These are phyloP conservation scores for Globisporangium viniferum DNA, from an alignment of 352 stramenopile genomes.

Conservation along the genomic window DNA sequence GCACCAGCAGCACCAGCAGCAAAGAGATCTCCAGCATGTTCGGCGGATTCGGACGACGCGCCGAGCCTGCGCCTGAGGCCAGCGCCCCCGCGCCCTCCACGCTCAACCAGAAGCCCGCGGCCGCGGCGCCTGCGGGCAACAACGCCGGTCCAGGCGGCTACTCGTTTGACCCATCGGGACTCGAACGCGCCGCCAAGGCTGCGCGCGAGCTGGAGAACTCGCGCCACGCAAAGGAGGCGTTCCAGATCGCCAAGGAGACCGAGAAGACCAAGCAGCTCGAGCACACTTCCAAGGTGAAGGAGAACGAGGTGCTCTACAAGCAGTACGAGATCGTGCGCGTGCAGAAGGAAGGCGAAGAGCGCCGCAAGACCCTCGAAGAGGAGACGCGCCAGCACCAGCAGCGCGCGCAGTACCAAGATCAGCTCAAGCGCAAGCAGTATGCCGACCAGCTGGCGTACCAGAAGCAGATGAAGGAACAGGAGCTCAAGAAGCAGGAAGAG, in stretches of 20 bases:
- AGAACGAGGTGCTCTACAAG: slow-evolving; percentile 92
- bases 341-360: slow-evolving; percentile 96
- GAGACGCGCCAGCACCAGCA: slow-evolving; percentile 97
- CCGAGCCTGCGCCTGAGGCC: slow-evolving; percentile 16
- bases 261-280: slow-evolving; percentile 95
- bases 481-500: slow-evolving; percentile 98
- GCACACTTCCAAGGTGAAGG: slow-evolving; percentile 90
- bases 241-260: slow-evolving; percentile 95
- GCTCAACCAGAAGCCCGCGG: slow-evolving; percentile 24
- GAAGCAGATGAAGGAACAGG: slow-evolving; percentile 95
- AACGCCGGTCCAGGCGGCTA: slow-evolving; percentile 45
- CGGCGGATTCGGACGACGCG: slow-evolving; percentile 20
- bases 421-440: slow-evolving; percentile 98
- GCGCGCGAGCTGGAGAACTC: slow-evolving; percentile 95
- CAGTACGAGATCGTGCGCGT: slow-evolving; percentile 93
- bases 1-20: background rate
- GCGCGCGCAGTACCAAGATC: slow-evolving; percentile 96
- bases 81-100: slow-evolving; percentile 7
- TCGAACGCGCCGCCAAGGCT: slow-evolving; percentile 97
- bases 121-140: slow-evolving; percentile 6
- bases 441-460: slow-evolving; percentile 96
- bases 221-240: slow-evolving; percentile 91
- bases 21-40: slow-evolving; percentile 18
- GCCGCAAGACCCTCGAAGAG: slow-evolving; percentile 95
- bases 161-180: slow-evolving; percentile 94